Percentiles rank a stretch among this genome's conserved stretches.
These are phyloP conservation scores for Collariella sp. DNA, from an alignment of 495 filamentous ascomycete genomes.

Conservation along the genomic window DNA sequence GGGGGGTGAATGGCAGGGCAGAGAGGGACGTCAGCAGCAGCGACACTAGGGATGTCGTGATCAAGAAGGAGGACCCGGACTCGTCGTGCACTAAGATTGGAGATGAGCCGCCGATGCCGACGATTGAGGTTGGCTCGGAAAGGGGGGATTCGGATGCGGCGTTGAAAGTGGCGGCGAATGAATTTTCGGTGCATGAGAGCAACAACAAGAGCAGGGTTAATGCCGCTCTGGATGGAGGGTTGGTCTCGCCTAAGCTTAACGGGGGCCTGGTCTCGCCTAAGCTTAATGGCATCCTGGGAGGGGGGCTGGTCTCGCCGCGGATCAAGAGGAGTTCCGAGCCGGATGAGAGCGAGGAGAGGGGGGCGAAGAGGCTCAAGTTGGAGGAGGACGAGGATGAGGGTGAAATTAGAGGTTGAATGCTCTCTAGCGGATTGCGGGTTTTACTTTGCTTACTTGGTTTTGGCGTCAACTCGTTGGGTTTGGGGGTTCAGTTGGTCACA, in stretches of 20 bases:
- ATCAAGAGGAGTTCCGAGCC: slow-evolving; percentile 24
- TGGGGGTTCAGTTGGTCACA: too few species aligned
- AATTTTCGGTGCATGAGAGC: slow-evolving; percentile 30
- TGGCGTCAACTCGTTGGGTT: too few species aligned
- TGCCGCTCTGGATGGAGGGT: slow-evolving; percentile 13
- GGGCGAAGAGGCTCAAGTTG: slow-evolving; percentile 11
- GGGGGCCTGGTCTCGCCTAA: too few species aligned
- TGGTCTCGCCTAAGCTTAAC: slow-evolving; percentile 25
- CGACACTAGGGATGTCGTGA: neutral
- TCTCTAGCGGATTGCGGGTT: neutral
- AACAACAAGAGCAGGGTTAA: slow-evolving; percentile 9
- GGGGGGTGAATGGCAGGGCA: neutral
- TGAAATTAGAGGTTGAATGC: slow-evolving; percentile 12
- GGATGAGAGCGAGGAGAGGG: slow-evolving; percentile 21
- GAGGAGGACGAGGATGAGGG: slow-evolving; percentile 21
- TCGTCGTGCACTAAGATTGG: neutral
- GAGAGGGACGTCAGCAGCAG: slow-evolving; percentile 1
- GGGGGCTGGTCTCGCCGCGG: slow-evolving; percentile 20
- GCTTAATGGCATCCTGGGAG: slow-evolving; percentile 11
- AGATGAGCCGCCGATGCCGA: neutral
- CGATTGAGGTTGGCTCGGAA: slow-evolving; percentile 19
- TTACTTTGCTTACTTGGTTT: neutral
- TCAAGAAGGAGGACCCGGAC: slow-evolving; percentile 12
- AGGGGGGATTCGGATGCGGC: slow-evolving; percentile 38
- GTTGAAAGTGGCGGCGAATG: slow-evolving; percentile 42